Evolutionary conservation across 139 green algal genomes (phyloP), one percentile per base, ranked within the genome.

Genomic region (Auxenochlorella protothecoides): DNA sequence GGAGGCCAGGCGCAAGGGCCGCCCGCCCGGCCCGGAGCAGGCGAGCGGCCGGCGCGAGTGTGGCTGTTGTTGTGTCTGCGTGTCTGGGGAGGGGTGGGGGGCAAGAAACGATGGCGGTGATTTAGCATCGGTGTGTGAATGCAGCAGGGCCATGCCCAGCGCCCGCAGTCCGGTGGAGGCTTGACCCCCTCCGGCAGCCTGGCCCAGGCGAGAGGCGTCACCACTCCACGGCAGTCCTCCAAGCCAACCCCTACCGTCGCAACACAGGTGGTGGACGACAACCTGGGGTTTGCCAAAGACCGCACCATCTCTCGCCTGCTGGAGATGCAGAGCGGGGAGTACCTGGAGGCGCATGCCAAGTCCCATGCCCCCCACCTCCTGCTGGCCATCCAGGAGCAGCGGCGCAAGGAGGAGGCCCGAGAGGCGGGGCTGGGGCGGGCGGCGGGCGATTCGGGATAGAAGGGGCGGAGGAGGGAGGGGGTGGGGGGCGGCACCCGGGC

Each of bases 261-360:
- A 6, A 4, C 66, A 10, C 52, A 72, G 16, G 71, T 92, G n/a
- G 86, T 96, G 6, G 92, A 97, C 74, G 92, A 95, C 80, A 93
- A 96, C 71, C 80, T 97, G 27, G 90, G 87, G 2, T 98, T 98
- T 83, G 76, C 89, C 11, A 98, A 97, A 78, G 90, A 96, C 59
- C 88, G 92, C 75, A 91, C 88, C 62, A 85, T 98, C 61, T 92
- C 79, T 75, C 83, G 93, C 8, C 80, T 98, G 68, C 92, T 80
- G 5, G 93, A 98, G 83, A 98, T 98, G 93, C 86, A 93, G 80
- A 84, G 71, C 66, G 65, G 85, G 7, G 88, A 94, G 78, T 96
- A 96, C 72, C 73, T 92, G 64, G 61, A 84, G 7, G 80, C 77
- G n/a, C 88, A 96, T 72, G 88, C 91, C 4, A 72, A 86, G 74